A percentile compares a stretch with the other conserved stretches of the same genome.
phyloP scores from a whole-genome alignment of 2,329 filamentous ascomycete species.

The Fusarium clavum region DNA sequence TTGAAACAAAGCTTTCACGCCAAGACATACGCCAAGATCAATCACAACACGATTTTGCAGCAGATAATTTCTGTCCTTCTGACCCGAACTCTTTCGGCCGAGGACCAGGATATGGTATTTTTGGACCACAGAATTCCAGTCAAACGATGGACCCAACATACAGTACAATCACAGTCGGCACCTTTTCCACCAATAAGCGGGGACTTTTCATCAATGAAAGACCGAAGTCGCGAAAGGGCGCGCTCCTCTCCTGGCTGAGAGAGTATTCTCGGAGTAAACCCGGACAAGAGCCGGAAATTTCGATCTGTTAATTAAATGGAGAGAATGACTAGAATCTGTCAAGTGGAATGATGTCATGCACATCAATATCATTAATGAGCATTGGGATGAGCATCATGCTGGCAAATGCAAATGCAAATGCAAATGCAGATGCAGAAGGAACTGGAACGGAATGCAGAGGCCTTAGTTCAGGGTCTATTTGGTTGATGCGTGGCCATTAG shows the following conservation, averaged over 20 bases:
- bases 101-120: background rate
- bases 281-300: slow-evolving; percentile 34
- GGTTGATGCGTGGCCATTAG: background rate
- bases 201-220: background rate
- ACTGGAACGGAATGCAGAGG: background rate
- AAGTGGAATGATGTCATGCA: slow-evolving; percentile 30
- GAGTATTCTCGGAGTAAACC: slow-evolving; percentile 28
- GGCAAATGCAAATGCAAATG: background rate
- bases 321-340: background rate
- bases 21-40: slow-evolving; percentile 43
- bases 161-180: background rate
- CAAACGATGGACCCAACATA: background rate
- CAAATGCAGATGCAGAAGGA: background rate
- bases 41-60: slow-evolving; percentile 14
- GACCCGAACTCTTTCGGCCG: slow-evolving; percentile 37
- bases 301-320: background rate
- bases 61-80: slow-evolving; percentile 12
- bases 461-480: background rate
- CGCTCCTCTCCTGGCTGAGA: background rate
- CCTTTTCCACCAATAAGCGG: slow-evolving; percentile 35
- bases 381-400: background rate
- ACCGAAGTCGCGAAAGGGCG: slow-evolving; percentile 30
- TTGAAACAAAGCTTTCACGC: slow-evolving; percentile 43
- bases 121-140: slow-evolving; percentile 6
- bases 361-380: background rate